phyloP scores from a whole-genome alignment of 1,284 basidiomycete genomes.

The Meira miltonrushii region DNA sequence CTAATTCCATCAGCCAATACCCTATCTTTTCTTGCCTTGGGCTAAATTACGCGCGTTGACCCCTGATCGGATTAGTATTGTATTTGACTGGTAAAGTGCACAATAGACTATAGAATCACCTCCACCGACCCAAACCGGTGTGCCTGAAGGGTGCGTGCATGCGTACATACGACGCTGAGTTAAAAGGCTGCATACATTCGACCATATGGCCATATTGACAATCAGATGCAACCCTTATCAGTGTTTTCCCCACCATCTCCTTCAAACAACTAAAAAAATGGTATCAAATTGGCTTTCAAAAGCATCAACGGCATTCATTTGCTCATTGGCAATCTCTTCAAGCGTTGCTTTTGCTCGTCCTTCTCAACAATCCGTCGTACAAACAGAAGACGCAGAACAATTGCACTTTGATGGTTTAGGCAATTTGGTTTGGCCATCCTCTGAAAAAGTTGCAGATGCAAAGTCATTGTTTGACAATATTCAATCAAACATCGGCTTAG shows the following conservation, averaged over 20 bases:
- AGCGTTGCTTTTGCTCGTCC: not conserved
- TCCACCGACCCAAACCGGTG: too few relatives aligned
- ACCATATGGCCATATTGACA: too few relatives aligned
- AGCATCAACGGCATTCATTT: conserved; percentile 36
- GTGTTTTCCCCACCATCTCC: not conserved
- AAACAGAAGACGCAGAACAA: conserved; percentile 26
- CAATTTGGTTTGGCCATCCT: conserved; percentile 33
- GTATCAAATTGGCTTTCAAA: conserved; percentile 40
- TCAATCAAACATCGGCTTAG: too few relatives aligned
- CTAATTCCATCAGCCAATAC: too few relatives aligned
- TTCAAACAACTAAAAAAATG: conserved; percentile 18
- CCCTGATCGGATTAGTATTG: too few relatives aligned
- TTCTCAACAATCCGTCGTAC: not conserved
- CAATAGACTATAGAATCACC: too few relatives aligned
- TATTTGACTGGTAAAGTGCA: too few relatives aligned
- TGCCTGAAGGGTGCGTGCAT: too few relatives aligned
- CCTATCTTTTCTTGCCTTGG: too few relatives aligned
- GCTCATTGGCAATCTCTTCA: conserved; percentile 21
- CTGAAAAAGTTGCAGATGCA: conserved; percentile 26
- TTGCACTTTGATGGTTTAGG: conserved; percentile 34
- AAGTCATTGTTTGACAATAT: conserved; percentile 31
- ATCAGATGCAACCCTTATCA: not conserved
- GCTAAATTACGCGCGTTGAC: too few relatives aligned
- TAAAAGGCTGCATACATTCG: too few relatives aligned
- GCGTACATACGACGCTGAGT: too few relatives aligned